Evolutionary conservation across 371 early-diverging fungal genomes (phyloP).

Genomic region (Mucor saturninus): DNA sequence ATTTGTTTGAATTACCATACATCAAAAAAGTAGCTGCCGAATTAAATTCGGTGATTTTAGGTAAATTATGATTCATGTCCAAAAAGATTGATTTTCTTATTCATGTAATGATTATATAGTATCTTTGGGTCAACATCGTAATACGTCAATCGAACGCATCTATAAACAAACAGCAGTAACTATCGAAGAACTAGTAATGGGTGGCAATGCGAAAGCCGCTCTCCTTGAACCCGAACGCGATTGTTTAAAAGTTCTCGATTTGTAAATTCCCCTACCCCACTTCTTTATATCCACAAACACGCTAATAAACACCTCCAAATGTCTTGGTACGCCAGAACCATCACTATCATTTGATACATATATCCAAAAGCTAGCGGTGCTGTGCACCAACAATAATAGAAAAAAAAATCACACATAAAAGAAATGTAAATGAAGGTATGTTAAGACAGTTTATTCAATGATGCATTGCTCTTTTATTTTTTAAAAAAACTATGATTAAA

Average conservation of each 20-base stretch:
- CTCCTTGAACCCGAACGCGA: constrained; percentile 29
- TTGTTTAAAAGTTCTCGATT: constrained; percentile 20
- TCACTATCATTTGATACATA: no score
- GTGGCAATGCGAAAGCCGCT: constrained; percentile 35
- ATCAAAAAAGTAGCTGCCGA: constrained; percentile 62
- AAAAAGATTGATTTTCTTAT: background rate
- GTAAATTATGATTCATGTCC: constrained; percentile 27
- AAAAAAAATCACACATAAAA: no score
- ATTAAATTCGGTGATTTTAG: constrained; percentile 75
- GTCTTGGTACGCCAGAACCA: background rate
- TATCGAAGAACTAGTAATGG: constrained; percentile 30
- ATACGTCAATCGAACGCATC: constrained; percentile 45
- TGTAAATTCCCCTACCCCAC: constrained; percentile 1
- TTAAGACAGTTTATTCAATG: no score
- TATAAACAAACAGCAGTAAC: constrained; percentile 37
- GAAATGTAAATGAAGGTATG: no score
- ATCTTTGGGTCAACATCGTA: constrained; percentile 33
- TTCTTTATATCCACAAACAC: background rate
- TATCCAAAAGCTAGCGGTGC: no score
- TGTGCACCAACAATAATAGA: no score
- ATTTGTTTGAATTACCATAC: constrained; percentile 48
- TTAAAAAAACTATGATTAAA: background rate
- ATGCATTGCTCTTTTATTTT: no score
- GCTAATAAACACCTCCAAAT: background rate
- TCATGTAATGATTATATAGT: constrained; percentile 17